Conservation (phyloP, 257 asterid genomes). For the Leonotis leonurus region DNA sequence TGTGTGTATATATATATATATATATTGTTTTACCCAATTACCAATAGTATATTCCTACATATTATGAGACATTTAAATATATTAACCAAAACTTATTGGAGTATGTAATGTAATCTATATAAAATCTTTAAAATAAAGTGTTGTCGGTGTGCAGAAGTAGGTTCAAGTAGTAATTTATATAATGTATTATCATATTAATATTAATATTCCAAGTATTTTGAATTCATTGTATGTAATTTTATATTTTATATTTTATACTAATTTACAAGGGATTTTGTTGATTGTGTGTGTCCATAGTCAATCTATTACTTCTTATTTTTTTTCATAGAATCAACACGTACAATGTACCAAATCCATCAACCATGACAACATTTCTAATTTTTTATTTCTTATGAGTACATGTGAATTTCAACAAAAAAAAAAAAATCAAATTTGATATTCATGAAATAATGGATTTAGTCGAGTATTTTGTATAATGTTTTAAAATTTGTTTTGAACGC, state of each 20-base stretch:
- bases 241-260: neutral
- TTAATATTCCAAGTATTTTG: neutral
- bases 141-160: neutral
- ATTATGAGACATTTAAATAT: neutral
- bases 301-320: conserved; percentile 6
- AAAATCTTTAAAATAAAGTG: neutral
- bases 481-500: too few species aligned
- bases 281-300: conserved; percentile 1
- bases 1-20: too few species aligned
- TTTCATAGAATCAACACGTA: conserved; percentile 7
- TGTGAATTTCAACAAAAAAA: neutral
- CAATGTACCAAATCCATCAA: conserved; percentile 19
- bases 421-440: too few species aligned
- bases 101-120: too few species aligned
- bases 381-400: neutral
- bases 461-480: too few species aligned
- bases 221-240: neutral
- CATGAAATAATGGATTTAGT: too few species aligned
- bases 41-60: neutral
- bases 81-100: neutral
- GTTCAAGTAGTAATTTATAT: neutral
- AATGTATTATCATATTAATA: neutral
- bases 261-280: conserved; percentile 8
- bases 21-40: neutral
- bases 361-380: neutral